Evolutionary conservation across 192 early-diverging fungal species (phyloP).

Genomic region (Linnemannia elongata): DNA sequence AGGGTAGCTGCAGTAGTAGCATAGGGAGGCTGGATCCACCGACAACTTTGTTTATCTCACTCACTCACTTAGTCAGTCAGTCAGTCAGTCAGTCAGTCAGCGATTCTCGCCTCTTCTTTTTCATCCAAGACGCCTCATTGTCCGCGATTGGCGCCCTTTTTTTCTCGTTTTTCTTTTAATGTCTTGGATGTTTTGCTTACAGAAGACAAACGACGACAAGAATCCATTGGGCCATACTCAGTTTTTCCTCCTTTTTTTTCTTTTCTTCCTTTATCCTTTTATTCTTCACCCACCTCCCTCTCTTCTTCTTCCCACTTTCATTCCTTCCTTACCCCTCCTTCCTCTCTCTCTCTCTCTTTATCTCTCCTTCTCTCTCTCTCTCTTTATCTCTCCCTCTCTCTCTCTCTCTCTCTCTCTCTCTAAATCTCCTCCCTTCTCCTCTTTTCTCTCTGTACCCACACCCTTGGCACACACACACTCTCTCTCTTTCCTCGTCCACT

Average conservation of each 20-base stretch:
- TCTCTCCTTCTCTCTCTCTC: neutral
- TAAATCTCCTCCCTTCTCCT: neutral
- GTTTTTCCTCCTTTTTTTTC: no score
- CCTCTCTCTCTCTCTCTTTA: neutral
- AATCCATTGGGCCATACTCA: neutral
- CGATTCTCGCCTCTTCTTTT: neutral
- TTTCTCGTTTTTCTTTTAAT: neutral
- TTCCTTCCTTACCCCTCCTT: neutral
- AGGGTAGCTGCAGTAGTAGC: no score
- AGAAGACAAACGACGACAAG: neutral
- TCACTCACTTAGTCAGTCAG: neutral
- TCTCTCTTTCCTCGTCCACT: neutral
- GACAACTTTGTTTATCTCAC: conserved; percentile 1
- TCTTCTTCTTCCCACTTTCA: neutral
- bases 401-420: neutral
- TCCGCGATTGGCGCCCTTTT: conserved; percentile 2
- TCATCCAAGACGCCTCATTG: neutral
- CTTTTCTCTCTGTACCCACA: neutral
- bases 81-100: no score
- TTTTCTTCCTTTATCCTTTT: neutral
- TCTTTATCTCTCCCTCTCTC: neutral
- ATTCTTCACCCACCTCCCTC: neutral
- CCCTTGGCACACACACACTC: no score
- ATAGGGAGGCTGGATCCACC: neutral
- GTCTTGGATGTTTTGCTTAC: neutral